Percentiles rank a stretch among this genome's conserved stretches.
phyloP scores from a whole-genome alignment of 2,329 filamentous ascomycete species.

The Aspergillus tanneri region DNA sequence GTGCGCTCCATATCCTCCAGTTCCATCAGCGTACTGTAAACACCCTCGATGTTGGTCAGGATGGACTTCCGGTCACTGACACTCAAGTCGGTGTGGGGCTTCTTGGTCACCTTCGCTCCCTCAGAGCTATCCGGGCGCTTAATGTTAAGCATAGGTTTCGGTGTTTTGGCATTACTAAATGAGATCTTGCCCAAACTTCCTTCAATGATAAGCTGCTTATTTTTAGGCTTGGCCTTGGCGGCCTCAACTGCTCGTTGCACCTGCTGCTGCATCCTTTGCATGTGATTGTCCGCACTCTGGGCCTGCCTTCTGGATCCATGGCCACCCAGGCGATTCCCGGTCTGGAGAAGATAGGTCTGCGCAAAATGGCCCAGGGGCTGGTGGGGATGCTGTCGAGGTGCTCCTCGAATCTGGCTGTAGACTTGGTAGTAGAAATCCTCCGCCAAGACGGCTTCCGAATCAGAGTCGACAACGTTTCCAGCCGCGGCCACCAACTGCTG shows the following conservation, averaged over 20 bases:
- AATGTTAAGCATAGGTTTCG: constrained; percentile 90
- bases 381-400: constrained; percentile 83
- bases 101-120: constrained; percentile 53
- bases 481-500: constrained; percentile 94
- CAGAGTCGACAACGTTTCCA: constrained; percentile 77
- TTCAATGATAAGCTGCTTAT: constrained; percentile 93
- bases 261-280: constrained; percentile 99
- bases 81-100: constrained; percentile 52
- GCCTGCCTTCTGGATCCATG: constrained; percentile 66
- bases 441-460: constrained; percentile 73
- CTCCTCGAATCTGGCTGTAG: constrained; percentile 87
- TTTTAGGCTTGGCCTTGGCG: constrained; percentile 96
- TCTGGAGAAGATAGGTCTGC: constrained; percentile 96
- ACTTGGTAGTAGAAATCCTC: constrained; percentile 99
- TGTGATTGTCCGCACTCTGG: constrained; percentile 88
- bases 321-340: constrained; percentile 75
- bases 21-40: constrained; percentile 85
- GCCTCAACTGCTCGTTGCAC: constrained; percentile 96
- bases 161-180: constrained; percentile 97
- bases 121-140: constrained; percentile 75
- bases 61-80: constrained; percentile 76
- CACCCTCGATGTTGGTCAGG: constrained; percentile 80
- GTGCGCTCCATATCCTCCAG: constrained; percentile 90
- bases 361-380: constrained; percentile 95
- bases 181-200: constrained; percentile 97